These are phyloP conservation scores for Tulasnella sp. DNA, from an alignment of 768 basidiomycete genomes.

Conservation along the genomic window DNA sequence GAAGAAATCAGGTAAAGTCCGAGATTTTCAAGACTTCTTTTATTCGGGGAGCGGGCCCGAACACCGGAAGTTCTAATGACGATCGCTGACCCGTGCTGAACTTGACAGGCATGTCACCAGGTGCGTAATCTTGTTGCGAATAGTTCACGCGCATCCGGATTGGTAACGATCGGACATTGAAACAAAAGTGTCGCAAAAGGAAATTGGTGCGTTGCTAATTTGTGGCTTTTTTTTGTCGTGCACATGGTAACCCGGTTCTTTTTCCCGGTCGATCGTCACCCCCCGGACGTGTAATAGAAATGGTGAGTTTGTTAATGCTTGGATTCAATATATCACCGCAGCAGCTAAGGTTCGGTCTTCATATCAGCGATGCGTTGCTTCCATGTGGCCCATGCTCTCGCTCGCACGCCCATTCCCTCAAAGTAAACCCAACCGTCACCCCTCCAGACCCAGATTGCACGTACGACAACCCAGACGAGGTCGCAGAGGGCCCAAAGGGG, in stretches of 20 bases:
- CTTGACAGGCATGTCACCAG: slow-evolving; percentile 32
- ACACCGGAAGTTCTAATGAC: background rate
- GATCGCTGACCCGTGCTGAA: background rate
- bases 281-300: background rate
- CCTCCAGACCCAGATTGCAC: slow-evolving; percentile 22
- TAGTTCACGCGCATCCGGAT: too few species aligned
- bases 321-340: background rate
- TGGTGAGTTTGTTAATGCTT: slow-evolving; percentile 20
- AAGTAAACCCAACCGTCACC: slow-evolving; percentile 16
- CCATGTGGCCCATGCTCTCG: slow-evolving; percentile 30
- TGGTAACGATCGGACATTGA: background rate
- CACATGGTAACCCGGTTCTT: background rate
- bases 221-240: background rate
- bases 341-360: background rate
- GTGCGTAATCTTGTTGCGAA: background rate
- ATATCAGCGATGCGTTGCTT: slow-evolving; percentile 20
- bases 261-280: background rate
- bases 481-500: slow-evolving; percentile 27
- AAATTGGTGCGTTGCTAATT: slow-evolving; percentile 25
- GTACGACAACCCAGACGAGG: slow-evolving; percentile 30
- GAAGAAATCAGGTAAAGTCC: slow-evolving; percentile 18
- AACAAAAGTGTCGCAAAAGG: slow-evolving; percentile 26
- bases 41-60: slow-evolving; percentile 4
- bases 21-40: background rate
- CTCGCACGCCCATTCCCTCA: slow-evolving; percentile 29